A percentile compares a stretch with the other conserved stretches of the same genome.
phyloP scores from a whole-genome alignment of 495 filamentous ascomycete species.

The Acidomyces sp. region DNA sequence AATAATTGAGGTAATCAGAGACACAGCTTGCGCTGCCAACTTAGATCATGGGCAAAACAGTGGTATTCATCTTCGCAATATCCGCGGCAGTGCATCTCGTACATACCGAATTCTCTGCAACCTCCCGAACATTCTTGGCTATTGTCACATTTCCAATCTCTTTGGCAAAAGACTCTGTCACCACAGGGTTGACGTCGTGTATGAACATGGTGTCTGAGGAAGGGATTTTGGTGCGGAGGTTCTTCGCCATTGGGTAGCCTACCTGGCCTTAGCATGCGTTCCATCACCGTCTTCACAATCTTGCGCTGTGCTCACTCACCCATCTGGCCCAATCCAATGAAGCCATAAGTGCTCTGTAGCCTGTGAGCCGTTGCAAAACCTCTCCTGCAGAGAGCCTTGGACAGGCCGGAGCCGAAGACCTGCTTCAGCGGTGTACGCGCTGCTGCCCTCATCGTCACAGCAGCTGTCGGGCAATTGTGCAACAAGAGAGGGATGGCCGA shows the following conservation, averaged over 20 bases:
- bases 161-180: slow-evolving; percentile 24
- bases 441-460: slow-evolving; percentile 1
- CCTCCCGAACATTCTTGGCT: slow-evolving; percentile 30
- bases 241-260: slow-evolving; percentile 42
- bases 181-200: slow-evolving; percentile 34
- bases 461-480: not conserved
- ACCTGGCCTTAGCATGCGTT: not conserved
- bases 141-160: slow-evolving; percentile 25
- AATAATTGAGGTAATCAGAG: slow-evolving; percentile 27
- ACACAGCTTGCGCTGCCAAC: slow-evolving; percentile 30
- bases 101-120: slow-evolving; percentile 35
- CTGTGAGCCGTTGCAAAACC: slow-evolving; percentile 15
- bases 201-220: slow-evolving; percentile 31
- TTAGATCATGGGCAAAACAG: slow-evolving; percentile 34
- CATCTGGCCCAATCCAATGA: slow-evolving; percentile 34
- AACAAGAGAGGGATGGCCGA: too few relatives aligned
- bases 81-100: not conserved
- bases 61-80: slow-evolving; percentile 22
- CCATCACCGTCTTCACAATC: not conserved
- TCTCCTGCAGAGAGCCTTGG: slow-evolving; percentile 9
- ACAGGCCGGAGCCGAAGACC: slow-evolving; percentile 6
- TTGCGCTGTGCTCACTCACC: slow-evolving; percentile 21
- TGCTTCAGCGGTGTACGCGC: slow-evolving; percentile 8
- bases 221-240: slow-evolving; percentile 33
- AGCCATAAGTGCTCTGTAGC: slow-evolving; percentile 26